Percentiles rank a stretch among this genome's conserved stretches.
Evolutionary conservation across 225 moss, liverwort and hornwort genomes (phyloP).

Genomic region (Marchantia polymorpha): DNA sequence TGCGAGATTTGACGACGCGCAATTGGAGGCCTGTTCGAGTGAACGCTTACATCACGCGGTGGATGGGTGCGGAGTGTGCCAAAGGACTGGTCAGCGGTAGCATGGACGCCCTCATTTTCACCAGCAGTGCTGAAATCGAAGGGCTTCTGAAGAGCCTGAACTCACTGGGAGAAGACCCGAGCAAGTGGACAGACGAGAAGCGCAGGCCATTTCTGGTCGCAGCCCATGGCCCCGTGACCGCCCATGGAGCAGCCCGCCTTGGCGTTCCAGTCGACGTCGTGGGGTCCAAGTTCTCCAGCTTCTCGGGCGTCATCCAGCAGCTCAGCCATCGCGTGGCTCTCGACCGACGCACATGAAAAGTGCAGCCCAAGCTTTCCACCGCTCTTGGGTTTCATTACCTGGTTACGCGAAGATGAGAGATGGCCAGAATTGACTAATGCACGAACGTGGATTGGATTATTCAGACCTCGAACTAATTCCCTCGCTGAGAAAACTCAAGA

Average conservation of each 20-base stretch:
- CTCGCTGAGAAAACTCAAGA: no score
- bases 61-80: constrained; percentile 32
- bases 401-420: no score
- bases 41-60: constrained; percentile 37
- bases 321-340: not conserved
- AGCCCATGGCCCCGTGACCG: constrained; percentile 46
- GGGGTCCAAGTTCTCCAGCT: constrained; percentile 37
- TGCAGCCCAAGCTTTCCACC: no score
- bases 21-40: constrained; percentile 42
- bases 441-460: no score
- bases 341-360: no score
- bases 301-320: constrained; percentile 33
- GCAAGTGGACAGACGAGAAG: constrained; percentile 2
- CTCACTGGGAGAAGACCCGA: constrained; percentile 1
- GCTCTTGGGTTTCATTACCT: no score
- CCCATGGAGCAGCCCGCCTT: constrained; percentile 28
- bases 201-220: constrained; percentile 30
- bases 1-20: constrained; percentile 14
- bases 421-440: no score
- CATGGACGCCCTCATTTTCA: constrained; percentile 38
- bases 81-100: not conserved
- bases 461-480: no score
- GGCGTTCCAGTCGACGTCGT: constrained; percentile 41
- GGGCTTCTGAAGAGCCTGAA: constrained; percentile 29
- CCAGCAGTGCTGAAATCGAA: constrained; percentile 43